Conservation (phyloP, 2,329 filamentous ascomycete genomes). For the Diaporthe caulivora region DNA sequence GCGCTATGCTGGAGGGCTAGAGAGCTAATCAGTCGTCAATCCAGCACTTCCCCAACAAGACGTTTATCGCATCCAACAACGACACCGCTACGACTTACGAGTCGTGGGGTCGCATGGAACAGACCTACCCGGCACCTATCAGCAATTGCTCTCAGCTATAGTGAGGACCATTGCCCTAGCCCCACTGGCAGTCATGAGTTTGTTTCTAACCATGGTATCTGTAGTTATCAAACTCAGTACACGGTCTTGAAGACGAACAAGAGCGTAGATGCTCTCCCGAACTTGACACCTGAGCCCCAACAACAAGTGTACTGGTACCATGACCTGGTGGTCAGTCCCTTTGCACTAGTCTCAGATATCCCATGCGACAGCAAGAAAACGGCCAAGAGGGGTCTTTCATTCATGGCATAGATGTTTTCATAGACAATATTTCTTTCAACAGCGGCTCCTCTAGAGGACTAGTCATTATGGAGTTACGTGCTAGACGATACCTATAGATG, state of each 20-base stretch:
- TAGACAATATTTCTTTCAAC: no score
- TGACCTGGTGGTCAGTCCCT: constrained; percentile 30
- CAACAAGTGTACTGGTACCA: constrained; percentile 38
- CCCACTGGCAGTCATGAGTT: neutral
- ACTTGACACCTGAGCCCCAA: constrained; percentile 31
- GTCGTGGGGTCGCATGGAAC: constrained; percentile 37
- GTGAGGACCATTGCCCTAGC: neutral
- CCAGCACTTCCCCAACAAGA: constrained; percentile 39
- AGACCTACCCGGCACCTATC: constrained; percentile 30
- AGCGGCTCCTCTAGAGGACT: no score
- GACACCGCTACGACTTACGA: constrained; percentile 34
- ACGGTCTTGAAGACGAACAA: constrained; percentile 37
- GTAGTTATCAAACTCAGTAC: constrained; percentile 38
- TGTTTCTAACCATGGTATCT: neutral
- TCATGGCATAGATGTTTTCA: neutral
- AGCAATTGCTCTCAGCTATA: constrained; percentile 39
- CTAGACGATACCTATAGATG: no score
- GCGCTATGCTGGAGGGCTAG: no score
- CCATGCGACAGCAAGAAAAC: constrained; percentile 35
- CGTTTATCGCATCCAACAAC: constrained; percentile 35
- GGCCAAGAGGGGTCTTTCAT: neutral
- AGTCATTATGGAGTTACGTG: no score
- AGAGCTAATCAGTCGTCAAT: neutral
- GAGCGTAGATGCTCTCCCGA: constrained; percentile 26
- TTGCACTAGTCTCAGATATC: constrained; percentile 25